Percentiles rank a stretch among this genome's conserved stretches.
phyloP scores from a whole-genome alignment of 495 filamentous ascomycete genomes.

The Pseudoneurospora amorphoporcata region DNA sequence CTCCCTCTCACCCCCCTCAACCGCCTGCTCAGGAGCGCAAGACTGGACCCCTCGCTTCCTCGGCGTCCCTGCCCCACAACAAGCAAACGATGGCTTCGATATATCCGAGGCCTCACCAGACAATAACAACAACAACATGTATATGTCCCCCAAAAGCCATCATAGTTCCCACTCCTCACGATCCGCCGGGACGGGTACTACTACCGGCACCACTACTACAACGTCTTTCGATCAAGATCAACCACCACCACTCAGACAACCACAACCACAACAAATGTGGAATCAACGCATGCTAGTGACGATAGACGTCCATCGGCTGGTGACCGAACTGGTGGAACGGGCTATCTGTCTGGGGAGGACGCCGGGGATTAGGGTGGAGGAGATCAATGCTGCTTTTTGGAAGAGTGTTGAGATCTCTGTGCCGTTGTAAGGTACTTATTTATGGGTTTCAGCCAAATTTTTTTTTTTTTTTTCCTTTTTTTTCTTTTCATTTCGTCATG shows the following conservation, averaged over 20 bases:
- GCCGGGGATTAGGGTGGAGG: conserved; percentile 48
- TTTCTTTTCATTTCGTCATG: neutral
- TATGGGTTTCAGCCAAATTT: neutral
- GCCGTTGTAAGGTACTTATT: neutral
- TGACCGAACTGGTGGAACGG: conserved; percentile 17
- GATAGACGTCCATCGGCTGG: conserved; percentile 17
- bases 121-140: neutral
- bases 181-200: neutral
- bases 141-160: neutral
- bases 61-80: neutral
- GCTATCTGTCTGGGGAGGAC: conserved; percentile 51
- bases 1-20: neutral
- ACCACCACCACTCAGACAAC: neutral
- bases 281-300: conserved; percentile 6
- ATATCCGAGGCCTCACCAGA: neutral
- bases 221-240: neutral
- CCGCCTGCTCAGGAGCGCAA: neutral
- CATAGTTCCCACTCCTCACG: neutral
- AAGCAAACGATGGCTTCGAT: neutral
- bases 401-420: conserved; percentile 6
- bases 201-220: neutral
- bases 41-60: neutral
- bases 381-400: conserved; percentile 51
- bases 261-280: neutral
- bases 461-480: neutral